These are phyloP conservation scores for Hypoxylon rickii DNA, from an alignment of 495 filamentous ascomycete genomes.

Conservation along the genomic window DNA sequence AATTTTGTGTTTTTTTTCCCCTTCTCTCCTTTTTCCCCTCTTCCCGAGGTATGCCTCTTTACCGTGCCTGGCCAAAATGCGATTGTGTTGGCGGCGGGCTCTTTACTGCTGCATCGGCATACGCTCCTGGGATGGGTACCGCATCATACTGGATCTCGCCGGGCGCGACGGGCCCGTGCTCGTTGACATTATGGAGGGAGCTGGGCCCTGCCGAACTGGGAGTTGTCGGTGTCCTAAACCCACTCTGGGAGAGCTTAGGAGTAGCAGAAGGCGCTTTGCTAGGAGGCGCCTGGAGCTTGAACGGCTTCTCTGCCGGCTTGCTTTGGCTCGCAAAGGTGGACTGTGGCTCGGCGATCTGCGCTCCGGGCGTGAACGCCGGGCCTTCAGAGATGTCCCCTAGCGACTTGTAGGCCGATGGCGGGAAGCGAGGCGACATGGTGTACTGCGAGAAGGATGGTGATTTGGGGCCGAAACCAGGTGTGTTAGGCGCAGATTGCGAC, in stretches of 20 bases:
- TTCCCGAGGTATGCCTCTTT: neutral
- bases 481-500: constrained; percentile 91
- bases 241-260: constrained; percentile 64
- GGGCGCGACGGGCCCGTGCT: constrained; percentile 58
- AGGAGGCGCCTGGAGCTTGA: constrained; percentile 84
- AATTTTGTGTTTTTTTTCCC: constrained; percentile 4
- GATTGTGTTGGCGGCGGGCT: constrained; percentile 49
- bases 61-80: constrained; percentile 39
- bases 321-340: constrained; percentile 48
- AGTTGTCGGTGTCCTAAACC: constrained; percentile 53
- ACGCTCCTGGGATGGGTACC: constrained; percentile 71
- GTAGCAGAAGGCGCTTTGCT: constrained; percentile 75
- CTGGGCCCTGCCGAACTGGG: constrained; percentile 29
- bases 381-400: constrained; percentile 49
- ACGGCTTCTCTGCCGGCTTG: constrained; percentile 58
- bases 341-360: constrained; percentile 47
- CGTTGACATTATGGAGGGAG: constrained; percentile 35
- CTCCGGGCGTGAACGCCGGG: constrained; percentile 52
- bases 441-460: constrained; percentile 59
- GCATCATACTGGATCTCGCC: constrained; percentile 69
- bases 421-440: constrained; percentile 59
- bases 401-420: constrained; percentile 53
- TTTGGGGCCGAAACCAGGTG: constrained; percentile 78
- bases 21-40: neutral
- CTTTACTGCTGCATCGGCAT: constrained; percentile 52